Evolutionary conservation across 768 basidiomycete genomes (phyloP).

Genomic region (Myochromella boudieri): DNA sequence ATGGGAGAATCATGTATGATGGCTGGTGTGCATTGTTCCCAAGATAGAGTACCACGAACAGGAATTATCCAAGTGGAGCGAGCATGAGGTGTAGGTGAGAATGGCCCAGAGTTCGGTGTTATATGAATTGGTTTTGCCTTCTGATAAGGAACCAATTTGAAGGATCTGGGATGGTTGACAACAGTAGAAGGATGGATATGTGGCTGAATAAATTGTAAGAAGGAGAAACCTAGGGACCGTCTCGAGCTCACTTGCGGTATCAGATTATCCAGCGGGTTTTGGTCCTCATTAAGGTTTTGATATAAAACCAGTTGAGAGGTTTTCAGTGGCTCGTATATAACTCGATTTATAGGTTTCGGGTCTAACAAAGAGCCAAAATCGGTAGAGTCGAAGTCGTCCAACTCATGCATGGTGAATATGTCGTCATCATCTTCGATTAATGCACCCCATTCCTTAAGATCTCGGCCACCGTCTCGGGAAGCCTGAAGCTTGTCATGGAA

Average conservation of each 20-base stretch:
- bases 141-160: conserved; percentile 28
- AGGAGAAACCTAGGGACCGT: conserved; percentile 16
- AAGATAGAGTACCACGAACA: conserved; percentile 51
- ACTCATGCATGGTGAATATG: conserved; percentile 31
- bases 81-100: conserved; percentile 26
- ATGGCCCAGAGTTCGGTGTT: conserved; percentile 27
- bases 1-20: conserved; percentile 32
- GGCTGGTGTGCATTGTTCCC: conserved; percentile 43
- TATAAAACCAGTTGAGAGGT: background rate
- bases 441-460: conserved; percentile 40
- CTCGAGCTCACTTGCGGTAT: conserved; percentile 46
- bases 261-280: conserved; percentile 31
- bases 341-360: background rate
- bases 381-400: conserved; percentile 45
- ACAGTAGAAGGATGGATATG: conserved; percentile 32
- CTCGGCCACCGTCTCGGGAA: background rate
- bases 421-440: conserved; percentile 31
- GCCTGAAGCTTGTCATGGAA: background rate
- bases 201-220: conserved; percentile 26
- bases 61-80: conserved; percentile 61
- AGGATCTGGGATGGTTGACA: conserved; percentile 17
- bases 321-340: background rate
- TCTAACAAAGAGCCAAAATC: conserved; percentile 22
- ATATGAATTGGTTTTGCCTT: conserved; percentile 37
- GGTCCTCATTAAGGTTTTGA: conserved; percentile 35